These are phyloP conservation scores for Stemphylium lycopersici DNA, from an alignment of 2,329 filamentous ascomycete species.

Conservation along the genomic window DNA sequence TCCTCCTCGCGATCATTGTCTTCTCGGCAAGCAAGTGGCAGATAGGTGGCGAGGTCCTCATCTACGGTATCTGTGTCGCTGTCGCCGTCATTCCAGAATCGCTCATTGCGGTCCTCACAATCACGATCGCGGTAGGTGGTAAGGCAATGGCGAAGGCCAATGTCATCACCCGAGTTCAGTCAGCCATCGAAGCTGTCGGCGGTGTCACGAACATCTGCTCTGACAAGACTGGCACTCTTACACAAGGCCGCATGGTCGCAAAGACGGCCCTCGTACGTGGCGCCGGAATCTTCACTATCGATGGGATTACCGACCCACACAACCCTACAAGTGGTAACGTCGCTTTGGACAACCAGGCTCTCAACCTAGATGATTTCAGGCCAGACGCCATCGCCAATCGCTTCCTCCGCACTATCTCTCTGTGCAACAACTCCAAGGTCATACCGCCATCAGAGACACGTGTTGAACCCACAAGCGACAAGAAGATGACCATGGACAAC, in stretches of 20 bases:
- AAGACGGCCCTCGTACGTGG: slow-evolving; percentile 48
- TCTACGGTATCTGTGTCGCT: slow-evolving; percentile 57
- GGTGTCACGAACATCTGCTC: slow-evolving; percentile 52
- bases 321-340: slow-evolving; percentile 45
- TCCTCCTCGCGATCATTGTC: slow-evolving; percentile 72
- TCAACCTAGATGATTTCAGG: slow-evolving; percentile 34
- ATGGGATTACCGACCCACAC: slow-evolving; percentile 45
- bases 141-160: slow-evolving; percentile 51
- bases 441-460: slow-evolving; percentile 26
- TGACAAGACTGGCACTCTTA: slow-evolving; percentile 51
- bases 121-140: slow-evolving; percentile 62
- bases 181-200: slow-evolving; percentile 50
- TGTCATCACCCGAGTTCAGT: slow-evolving; percentile 49
- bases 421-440: slow-evolving; percentile 50
- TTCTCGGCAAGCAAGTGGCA: slow-evolving; percentile 64
- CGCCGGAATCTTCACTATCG: slow-evolving; percentile 40
- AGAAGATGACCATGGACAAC: slow-evolving; percentile 53
- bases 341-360: slow-evolving; percentile 33
- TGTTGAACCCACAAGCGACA: slow-evolving; percentile 58
- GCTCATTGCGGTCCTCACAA: slow-evolving; percentile 70
- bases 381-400: slow-evolving; percentile 28
- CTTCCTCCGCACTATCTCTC: slow-evolving; percentile 47
- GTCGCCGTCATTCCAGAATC: slow-evolving; percentile 58
- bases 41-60: slow-evolving; percentile 52
- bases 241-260: slow-evolving; percentile 50